Base-by-base conservation (phyloP, 23 red algal species). In the Porphyridium purpureum region DNA sequence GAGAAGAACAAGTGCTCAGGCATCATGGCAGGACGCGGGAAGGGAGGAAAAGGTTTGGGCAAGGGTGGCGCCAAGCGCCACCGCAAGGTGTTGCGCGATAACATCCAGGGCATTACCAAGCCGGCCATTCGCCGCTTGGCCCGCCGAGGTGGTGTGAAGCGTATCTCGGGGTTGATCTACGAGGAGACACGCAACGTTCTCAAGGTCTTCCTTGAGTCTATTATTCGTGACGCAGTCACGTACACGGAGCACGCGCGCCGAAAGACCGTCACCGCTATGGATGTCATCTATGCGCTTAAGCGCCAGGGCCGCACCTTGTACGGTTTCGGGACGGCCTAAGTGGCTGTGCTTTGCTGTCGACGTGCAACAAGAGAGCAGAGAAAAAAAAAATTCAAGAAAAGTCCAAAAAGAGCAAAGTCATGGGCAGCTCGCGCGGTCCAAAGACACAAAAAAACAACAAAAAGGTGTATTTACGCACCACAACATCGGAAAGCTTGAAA, bases 31-130 rank as follows among this genome's bases (percentile, higher is more conserved):
- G 88, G 88, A 32, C 79, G 88, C 61, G 88, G 88, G 21, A 95
- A 95, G 73, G 88, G 88, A 26, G 88, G 88, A 25, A 95, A 95
- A 40, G 88, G 88, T 54, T 78, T 95, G 32, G 88, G 88, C 60
- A 95, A 95, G 81, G 88, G 88, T 28, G 88, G 88, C 40, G 88
- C 88, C 60, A 95, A 95, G 77, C 88, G 88, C 34, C 88, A 95
- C 75, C 78, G 88, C 72, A 95, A 95, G 81, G 77, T 95, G 4
- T 52, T 95, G 54, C 71, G 88, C 1, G 88, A 95, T 74, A 95
- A 95, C 62, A 95, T 95, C 75, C 88, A 95, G 81, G 88, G 88
- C 54, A 95, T 95, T 29, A 95, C 88, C 29, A 95, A 95, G 72
- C 88, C 88, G 32, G 88, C 88, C 47, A 95, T 95, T 35, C 77